phyloP scores from a whole-genome alignment of 192 early-diverging fungal genomes.

The Linnemannia hyalina region DNA sequence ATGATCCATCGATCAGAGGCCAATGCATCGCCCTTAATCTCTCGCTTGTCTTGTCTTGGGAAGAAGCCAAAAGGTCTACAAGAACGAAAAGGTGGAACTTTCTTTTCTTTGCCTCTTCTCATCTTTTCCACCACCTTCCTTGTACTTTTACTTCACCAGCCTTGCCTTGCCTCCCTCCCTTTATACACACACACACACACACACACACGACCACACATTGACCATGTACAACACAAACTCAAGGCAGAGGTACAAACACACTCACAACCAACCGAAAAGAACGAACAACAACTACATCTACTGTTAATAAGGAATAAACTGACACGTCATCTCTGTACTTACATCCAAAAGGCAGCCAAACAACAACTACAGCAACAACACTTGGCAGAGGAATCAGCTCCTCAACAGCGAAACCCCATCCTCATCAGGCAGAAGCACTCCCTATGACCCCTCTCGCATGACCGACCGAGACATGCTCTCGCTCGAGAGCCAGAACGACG shows the following conservation, averaged over 20 bases:
- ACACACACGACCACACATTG: neutral
- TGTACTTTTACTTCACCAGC: too few species aligned
- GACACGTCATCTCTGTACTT: neutral
- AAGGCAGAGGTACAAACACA: neutral
- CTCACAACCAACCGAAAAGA: neutral
- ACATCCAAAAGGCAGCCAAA: conserved; percentile 22
- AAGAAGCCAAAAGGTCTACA: neutral
- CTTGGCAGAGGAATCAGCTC: conserved; percentile 44
- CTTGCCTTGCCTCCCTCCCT: too few species aligned
- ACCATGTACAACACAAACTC: neutral
- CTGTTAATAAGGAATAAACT: neutral
- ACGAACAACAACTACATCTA: too few species aligned
- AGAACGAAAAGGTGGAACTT: too few species aligned
- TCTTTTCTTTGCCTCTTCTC: too few species aligned
- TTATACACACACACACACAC: neutral
- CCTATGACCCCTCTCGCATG: conserved; percentile 49
- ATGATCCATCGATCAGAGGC: neutral
- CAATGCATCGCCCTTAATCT: neutral
- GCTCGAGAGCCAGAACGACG: conserved; percentile 53
- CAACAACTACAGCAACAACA: neutral
- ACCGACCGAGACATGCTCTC: conserved; percentile 43
- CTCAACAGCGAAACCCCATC: conserved; percentile 27
- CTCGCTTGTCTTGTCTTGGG: neutral
- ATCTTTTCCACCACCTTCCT: too few species aligned
- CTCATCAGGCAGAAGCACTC: conserved; percentile 42